These are phyloP conservation scores for Hypseocharis bilobata DNA, from an alignment of 441 rosid genomes.

Conservation along the genomic window DNA sequence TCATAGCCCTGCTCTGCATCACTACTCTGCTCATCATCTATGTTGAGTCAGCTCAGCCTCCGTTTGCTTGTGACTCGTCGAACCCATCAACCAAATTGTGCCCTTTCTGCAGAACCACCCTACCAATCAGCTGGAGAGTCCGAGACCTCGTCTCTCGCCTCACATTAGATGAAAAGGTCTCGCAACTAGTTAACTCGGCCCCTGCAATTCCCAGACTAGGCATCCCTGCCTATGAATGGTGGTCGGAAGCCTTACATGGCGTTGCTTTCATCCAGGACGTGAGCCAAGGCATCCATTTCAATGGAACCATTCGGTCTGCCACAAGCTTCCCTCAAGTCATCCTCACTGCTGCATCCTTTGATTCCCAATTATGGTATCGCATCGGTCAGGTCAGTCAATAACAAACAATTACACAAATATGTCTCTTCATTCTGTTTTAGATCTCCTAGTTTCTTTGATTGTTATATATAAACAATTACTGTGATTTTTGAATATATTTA, in stretches of 20 bases:
- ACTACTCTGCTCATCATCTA: conserved; percentile 1
- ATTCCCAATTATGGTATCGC: conserved; percentile 16
- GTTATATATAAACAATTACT: no score
- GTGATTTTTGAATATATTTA: no score
- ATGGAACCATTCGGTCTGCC: conserved; percentile 42
- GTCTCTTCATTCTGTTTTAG: no score
- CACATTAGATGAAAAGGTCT: conserved; percentile 57
- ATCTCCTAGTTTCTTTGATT: no score
- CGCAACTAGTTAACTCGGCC: conserved; percentile 55
- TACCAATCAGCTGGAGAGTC: conserved; percentile 40
- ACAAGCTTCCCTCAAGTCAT: conserved; percentile 83
- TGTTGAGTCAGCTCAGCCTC: conserved; percentile 34
- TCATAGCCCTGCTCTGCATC: neutral
- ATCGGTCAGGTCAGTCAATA: neutral
- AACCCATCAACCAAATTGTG: conserved; percentile 36
- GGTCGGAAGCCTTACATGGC: conserved; percentile 82
- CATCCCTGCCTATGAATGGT: conserved; percentile 63
- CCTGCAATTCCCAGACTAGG: conserved; percentile 53
- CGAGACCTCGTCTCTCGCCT: conserved; percentile 42
- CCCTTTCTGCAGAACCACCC: conserved; percentile 45
- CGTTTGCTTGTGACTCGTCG: conserved; percentile 47
- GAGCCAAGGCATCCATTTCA: conserved; percentile 41
- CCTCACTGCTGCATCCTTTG: conserved; percentile 66
- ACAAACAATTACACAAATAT: no score
- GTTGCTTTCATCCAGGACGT: conserved; percentile 30